Base-by-base conservation (phyloP, 2,329 filamentous ascomycete genomes). In the Penicillium italicum region DNA sequence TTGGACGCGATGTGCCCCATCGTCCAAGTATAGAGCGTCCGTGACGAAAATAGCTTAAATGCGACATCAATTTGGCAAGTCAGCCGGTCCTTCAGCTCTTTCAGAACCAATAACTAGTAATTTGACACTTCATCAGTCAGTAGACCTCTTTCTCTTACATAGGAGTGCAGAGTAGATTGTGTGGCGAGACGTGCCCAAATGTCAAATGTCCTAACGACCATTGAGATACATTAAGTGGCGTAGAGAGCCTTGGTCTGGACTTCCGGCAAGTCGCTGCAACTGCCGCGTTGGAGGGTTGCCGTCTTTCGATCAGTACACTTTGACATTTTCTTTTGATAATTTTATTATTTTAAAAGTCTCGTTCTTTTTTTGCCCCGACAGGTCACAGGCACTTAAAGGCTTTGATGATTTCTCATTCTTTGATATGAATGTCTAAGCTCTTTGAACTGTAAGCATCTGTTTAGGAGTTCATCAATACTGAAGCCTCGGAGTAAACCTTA, bases 21-120 rank as follows among this genome's bases (percentile, higher is more conserved):
- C 49, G 46, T 24, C 37, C 33, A 33, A 22, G 45, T 30, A 24
- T 22, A 36, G 37, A 53, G 56, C 30, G 57, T 62, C 68, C 62
- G 66, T 69, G 67, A 64, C 68, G 61, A 66, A 69, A 68, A 57
- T 63, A 71, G 66, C 57, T 63, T 59, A 61, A 62, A 62, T 53
- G 57, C 58, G 58, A 60, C 31, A 53, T 55, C 47, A 47, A 36
- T 63, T 26, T 41, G 53, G 47, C 56, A 41, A 67, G 68, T 70
- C 68, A 70, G 62, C 65, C 66, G 67, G 67, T 58, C 63, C 51
- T 48, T 50, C 48, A 58, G 30, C 30, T 36, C 30, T 34, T 58
- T 38, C 54, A 55, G 53, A 51, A 51, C 61, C 64, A 66, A 65
- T 64, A 33, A 36, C 46, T 41, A 41, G 24, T 33, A 47, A 41